Base-by-base conservation (phyloP, 495 filamentous ascomycete genomes). In the Filosporella fistucella region DNA sequence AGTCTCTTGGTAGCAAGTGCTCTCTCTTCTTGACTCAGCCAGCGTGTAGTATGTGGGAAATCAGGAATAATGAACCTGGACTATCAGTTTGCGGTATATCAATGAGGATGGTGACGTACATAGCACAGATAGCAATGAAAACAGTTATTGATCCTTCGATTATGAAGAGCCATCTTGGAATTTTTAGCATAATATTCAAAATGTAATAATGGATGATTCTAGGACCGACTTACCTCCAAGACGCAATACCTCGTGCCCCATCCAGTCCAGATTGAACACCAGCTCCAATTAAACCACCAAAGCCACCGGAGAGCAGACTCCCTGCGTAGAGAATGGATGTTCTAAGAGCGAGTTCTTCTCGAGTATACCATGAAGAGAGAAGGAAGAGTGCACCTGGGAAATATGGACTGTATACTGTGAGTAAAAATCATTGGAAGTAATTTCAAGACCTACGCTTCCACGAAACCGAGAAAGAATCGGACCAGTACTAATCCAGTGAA, bases 11-110 rank as follows among this genome's bases (percentile, higher is more conserved):
- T 71, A 11, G 84, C 86, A 10, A 90, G 66, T 13, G 78, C 66
- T 26, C 73, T 74, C 58, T 89, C 84, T 55, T 85, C 75, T 41
- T 84, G 75, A 1, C 70, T 80, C 16, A 91, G 68, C 84, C 85
- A 88, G n/a, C 51, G 59, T 2, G 85, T 89, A 32, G 84, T 89
- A n/a, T 80, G 70, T 8, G 85, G 87, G 53, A 88, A 87, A 60
- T 91, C 82, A n/a, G 71, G 72, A 2, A 76, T 65, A 11, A 75
- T 36, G 22, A 69, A 55, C 32, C 14, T 86, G 85, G 14, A 89
- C 63, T 16, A 88, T n/a, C n/a, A n/a, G n/a, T n/a, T n/a, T n/a
- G n/a, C n/a, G n/a, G n/a, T n/a, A n/a, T n/a, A n/a, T n/a, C n/a
- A n/a, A n/a, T n/a, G n/a, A n/a, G n/a, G n/a, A n/a, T n/a, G n/a